Conservation (phyloP, 768 basidiomycete species). For the Macrolepiota albuminosa region DNA sequence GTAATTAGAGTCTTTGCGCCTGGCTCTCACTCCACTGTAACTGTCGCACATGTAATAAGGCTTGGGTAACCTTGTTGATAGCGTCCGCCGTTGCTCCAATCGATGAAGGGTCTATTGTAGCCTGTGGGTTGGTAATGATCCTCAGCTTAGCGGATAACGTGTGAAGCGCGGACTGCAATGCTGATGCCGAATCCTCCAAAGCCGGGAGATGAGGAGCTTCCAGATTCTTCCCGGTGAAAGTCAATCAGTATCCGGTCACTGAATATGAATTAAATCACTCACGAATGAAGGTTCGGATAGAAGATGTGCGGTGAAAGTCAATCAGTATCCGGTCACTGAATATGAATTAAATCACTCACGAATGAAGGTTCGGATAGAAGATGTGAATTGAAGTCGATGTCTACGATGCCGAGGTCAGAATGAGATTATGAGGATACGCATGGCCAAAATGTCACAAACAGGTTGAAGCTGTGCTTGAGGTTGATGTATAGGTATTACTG, state of each 20-base stretch:
- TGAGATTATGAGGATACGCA: background rate
- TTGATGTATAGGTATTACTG: background rate
- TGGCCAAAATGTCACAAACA: background rate
- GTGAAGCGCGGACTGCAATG: slow-evolving; percentile 51
- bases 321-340: background rate
- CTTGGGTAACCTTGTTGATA: slow-evolving; percentile 59
- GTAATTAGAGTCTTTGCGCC: slow-evolving; percentile 11
- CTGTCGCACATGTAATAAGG: slow-evolving; percentile 55
- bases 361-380: slow-evolving; percentile 2
- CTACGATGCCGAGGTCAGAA: background rate
- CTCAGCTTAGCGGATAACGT: slow-evolving; percentile 47
- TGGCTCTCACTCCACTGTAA: slow-evolving; percentile 46
- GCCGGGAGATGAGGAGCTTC: slow-evolving; percentile 10
- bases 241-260: background rate
- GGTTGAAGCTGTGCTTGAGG: background rate
- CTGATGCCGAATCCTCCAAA: slow-evolving; percentile 34
- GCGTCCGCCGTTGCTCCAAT: slow-evolving; percentile 64
- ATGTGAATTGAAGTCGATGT: background rate
- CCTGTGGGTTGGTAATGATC: slow-evolving; percentile 32
- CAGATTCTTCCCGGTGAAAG: slow-evolving; percentile 1
- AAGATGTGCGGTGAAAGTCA: background rate
- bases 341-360: background rate
- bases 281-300: slow-evolving; percentile 2
- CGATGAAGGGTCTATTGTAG: slow-evolving; percentile 38
- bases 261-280: background rate